phyloP scores from a whole-genome alignment of 2,329 filamentous ascomycete genomes.

The Aaosphaeria arxii region DNA sequence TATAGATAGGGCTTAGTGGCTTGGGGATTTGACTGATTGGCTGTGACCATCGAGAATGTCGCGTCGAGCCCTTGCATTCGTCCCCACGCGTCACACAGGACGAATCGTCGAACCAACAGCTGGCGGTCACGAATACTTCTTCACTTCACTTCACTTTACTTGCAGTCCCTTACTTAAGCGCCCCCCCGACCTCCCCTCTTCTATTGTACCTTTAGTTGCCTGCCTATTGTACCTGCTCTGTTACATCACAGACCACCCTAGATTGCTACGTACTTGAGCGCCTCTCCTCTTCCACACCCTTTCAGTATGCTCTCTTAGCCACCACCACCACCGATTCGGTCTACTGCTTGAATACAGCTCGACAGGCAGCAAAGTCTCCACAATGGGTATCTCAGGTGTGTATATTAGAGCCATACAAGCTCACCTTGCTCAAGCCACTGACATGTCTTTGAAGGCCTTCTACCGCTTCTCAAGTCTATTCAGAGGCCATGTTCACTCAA shows the following conservation, averaged over 20 bases:
- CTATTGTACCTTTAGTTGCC: too few relatives aligned
- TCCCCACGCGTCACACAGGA: not conserved
- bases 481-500: conserved; percentile 85
- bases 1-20: too few relatives aligned
- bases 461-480: conserved; percentile 93
- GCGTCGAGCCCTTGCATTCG: not conserved
- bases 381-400: conserved; percentile 41
- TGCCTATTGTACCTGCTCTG: too few relatives aligned
- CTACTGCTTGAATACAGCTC: conserved; percentile 21
- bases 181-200: too few relatives aligned
- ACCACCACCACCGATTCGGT: conserved; percentile 1
- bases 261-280: too few relatives aligned
- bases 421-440: not conserved
- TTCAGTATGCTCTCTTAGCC: not conserved
- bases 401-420: not conserved
- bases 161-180: too few relatives aligned
- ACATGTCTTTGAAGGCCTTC: conserved; percentile 60
- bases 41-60: not conserved
- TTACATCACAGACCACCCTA: too few relatives aligned
- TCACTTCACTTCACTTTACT: too few relatives aligned
- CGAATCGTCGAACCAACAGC: too few relatives aligned
- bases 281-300: not conserved
- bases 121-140: too few relatives aligned
- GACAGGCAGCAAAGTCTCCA: conserved; percentile 24
- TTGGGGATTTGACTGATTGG: too few relatives aligned